Conservation (phyloP, 108 stramenopile genomes). For the Seminavis robusta region DNA sequence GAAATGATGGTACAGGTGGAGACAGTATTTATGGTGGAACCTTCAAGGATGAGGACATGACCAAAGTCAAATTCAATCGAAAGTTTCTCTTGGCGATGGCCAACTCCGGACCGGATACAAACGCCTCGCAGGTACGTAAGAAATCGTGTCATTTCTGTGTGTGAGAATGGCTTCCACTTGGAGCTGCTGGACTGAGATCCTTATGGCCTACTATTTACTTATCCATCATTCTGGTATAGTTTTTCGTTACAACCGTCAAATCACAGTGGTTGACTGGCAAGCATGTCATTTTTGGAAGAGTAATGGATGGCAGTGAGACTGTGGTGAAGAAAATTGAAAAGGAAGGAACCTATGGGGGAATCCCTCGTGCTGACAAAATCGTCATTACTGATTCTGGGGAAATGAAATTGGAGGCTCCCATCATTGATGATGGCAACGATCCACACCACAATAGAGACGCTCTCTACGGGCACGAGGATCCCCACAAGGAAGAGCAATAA, state of each 20-base stretch:
- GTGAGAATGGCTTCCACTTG: too few species aligned
- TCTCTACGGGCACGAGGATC: neutral
- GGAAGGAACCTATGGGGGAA: slow-evolving; percentile 70
- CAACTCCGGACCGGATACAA: slow-evolving; percentile 75
- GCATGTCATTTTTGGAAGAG: slow-evolving; percentile 79
- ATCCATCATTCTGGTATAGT: too few species aligned
- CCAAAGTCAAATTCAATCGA: slow-evolving; percentile 87
- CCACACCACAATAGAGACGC: slow-evolving; percentile 19
- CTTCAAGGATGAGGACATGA: slow-evolving; percentile 86
- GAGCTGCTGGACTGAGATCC: too few species aligned
- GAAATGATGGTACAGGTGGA: slow-evolving; percentile 92
- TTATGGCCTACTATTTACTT: too few species aligned
- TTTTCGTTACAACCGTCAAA: slow-evolving; percentile 90
- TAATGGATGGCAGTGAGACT: slow-evolving; percentile 55
- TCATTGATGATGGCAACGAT: too few species aligned
- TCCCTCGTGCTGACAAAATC: slow-evolving; percentile 45
- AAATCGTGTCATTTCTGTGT: too few species aligned
- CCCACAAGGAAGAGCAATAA: neutral
- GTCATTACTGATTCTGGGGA: slow-evolving; percentile 80
- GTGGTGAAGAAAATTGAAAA: slow-evolving; percentile 63
- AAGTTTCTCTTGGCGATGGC: slow-evolving; percentile 80
- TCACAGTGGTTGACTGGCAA: slow-evolving; percentile 88
- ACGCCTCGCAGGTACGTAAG: slow-evolving; percentile 55
- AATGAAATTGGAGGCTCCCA: slow-evolving; percentile 19
- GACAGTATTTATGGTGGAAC: slow-evolving; percentile 86